Base-by-base conservation (phyloP, 495 filamentous ascomycete species). In the Podospora australis region DNA sequence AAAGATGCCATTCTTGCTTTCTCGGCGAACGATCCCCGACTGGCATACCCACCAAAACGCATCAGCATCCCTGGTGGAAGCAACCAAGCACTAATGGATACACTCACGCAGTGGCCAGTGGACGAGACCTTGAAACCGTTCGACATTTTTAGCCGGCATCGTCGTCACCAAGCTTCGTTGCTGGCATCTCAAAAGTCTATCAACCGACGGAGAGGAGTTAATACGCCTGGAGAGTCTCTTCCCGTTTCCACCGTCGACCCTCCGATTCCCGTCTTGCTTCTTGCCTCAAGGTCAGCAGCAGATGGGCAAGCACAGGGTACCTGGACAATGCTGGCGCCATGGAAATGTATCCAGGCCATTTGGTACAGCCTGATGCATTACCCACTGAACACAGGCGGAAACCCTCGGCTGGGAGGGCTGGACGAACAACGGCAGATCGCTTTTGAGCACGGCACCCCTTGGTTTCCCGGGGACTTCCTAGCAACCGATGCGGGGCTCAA, bases 321-420 rank as follows among this genome's bases (percentile, higher is more conserved):
- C 1, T 97, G 90, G 90, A 94, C 86, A 1, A 56, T 98, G 1
- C 73, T 97, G 24, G 70, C 92, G 2, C 92, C 92, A 0, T 97
- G 92, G 90, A 91, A 89, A 58, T 95, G 88, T 54, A 83, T 96
- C 23, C 65, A 75, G 17, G 82, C 89, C 1, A 69, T 97, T 28
- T 98, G 92, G 92, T 87, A 91, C 57, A 76, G 79, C 13, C 57
- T 98, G 10, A 83, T 95, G 78, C 87, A 87, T 58, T 91, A 86
- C 58, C 88, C 90, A 0, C 71, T 94, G 1, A 87, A 85, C 2
- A 83, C 82, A 9, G 86, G 88, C 20, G 80, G 85, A 2, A 89
- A 86, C 38, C 80, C 86, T 7, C 75, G 84, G 23, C 88, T 96
- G 55, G 91, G 88, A 14, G 91, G 92, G 2, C 54, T 96, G 22